Percentiles rank a stretch among this genome's conserved stretches.
phyloP scores from a whole-genome alignment of 257 asterid species.

The Gentiana straminea region DNA sequence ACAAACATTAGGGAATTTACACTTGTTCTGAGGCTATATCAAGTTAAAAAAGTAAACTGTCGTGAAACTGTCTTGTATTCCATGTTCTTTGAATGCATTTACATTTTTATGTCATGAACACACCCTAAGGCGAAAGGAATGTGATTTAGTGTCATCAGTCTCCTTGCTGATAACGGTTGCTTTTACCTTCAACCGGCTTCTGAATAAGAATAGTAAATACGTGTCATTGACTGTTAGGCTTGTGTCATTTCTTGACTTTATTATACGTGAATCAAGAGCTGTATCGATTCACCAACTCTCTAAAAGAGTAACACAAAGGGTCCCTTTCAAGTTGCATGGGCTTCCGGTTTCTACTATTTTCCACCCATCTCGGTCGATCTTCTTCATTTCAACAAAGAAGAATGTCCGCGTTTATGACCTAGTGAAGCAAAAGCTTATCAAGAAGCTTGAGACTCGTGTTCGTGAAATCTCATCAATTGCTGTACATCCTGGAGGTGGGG shows the following conservation, averaged over 20 bases:
- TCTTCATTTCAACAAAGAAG: conserved; percentile 79
- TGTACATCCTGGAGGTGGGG: conserved; percentile 82
- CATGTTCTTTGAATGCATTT: not conserved
- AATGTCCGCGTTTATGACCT: conserved; percentile 76
- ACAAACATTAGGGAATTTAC: not conserved
- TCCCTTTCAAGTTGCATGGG: conserved; percentile 86
- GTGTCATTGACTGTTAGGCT: not conserved
- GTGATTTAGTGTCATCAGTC: no score
- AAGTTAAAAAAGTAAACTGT: no score
- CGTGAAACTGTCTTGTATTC: no score
- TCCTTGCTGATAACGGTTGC: no score
- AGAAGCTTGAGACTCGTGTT: conserved; percentile 86
- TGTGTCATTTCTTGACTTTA: conserved; percentile 55
- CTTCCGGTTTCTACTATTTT: conserved; percentile 80
- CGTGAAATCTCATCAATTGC: conserved; percentile 86
- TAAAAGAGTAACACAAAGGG: conserved; percentile 52
- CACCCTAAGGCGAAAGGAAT: no score
- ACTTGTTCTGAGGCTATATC: not conserved
- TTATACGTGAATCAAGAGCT: conserved; percentile 66
- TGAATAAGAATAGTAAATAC: no score
- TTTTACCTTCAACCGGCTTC: no score
- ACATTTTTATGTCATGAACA: no score
- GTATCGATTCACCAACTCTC: conserved; percentile 78
- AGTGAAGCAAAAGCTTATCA: conserved; percentile 57
- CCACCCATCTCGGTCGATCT: conserved; percentile 80